These are phyloP conservation scores for Phialophora tarda DNA, from an alignment of 2,329 filamentous ascomycete genomes.

Conservation along the genomic window DNA sequence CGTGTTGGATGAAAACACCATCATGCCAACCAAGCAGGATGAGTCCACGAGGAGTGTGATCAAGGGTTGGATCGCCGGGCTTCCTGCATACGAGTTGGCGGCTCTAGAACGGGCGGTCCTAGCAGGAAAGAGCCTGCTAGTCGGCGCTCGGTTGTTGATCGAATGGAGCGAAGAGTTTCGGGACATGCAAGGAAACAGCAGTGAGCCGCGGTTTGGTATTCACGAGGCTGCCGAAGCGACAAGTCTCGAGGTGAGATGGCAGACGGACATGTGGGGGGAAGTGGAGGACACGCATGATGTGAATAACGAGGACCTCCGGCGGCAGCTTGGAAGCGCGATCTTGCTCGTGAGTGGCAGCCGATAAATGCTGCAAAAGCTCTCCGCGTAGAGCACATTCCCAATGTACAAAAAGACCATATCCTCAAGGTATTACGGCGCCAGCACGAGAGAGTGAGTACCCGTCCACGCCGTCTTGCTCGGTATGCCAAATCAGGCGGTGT, in stretches of 20 bases:
- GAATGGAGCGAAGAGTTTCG: constrained; percentile 84
- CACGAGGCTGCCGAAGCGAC: constrained; percentile 80
- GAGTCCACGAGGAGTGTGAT: constrained; percentile 78
- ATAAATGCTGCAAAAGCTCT: not conserved
- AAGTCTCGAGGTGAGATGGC: constrained; percentile 86
- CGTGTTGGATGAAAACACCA: constrained; percentile 77
- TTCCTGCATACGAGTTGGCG: constrained; percentile 81
- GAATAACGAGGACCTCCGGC: constrained; percentile 82
- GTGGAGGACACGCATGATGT: constrained; percentile 99
- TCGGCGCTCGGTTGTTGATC: constrained; percentile 75
- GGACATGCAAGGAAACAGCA: constrained; percentile 51
- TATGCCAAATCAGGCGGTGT: not conserved
- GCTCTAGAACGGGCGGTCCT: constrained; percentile 83
- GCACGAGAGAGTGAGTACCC: too few relatives aligned
- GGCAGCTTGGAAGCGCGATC: constrained; percentile 87
- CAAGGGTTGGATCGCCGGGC: constrained; percentile 73
- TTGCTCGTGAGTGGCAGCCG: constrained; percentile 72
- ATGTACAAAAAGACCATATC: not conserved
- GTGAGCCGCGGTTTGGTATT: constrained; percentile 67
- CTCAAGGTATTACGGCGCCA: not conserved
- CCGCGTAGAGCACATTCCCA: not conserved
- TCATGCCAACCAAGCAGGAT: constrained; percentile 75
- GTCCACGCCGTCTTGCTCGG: not conserved
- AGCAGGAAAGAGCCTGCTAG: constrained; percentile 83
- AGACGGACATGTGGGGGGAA: constrained; percentile 90